Evolutionary conservation across 2,329 filamentous ascomycete genomes (phyloP).

Genomic region (Colletotrichum graminicola): DNA sequence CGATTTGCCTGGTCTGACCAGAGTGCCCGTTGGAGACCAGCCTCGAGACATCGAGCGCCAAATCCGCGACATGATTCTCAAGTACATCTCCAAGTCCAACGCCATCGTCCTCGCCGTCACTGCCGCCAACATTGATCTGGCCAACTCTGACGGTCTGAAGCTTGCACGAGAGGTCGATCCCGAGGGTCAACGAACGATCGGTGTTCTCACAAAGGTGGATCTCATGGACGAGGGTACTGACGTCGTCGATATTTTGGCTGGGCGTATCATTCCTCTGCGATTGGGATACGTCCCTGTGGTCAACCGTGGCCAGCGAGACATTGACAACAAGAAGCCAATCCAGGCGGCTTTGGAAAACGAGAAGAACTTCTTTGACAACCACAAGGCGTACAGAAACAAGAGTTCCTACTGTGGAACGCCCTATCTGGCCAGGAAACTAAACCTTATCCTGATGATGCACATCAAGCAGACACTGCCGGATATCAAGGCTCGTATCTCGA

Average conservation of each 20-base stretch:
- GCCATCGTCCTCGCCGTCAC: conserved; percentile 98
- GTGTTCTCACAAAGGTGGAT: conserved; percentile 98
- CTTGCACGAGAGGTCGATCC: conserved; percentile 96
- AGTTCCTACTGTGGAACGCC: conserved; percentile 98
- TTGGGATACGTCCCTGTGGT: conserved; percentile 97
- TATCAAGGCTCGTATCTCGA: conserved; percentile 97
- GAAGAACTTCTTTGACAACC: conserved; percentile 97
- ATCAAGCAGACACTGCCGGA: conserved; percentile 99
- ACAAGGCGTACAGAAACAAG: conserved; percentile 99
- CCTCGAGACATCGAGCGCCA: conserved; percentile 96
- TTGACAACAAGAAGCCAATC: conserved; percentile 98
- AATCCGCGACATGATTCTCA: conserved; percentile 97
- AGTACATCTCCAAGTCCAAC: conserved; percentile 98
- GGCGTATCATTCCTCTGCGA: conserved; percentile 94
- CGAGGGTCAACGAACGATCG: conserved; percentile 96
- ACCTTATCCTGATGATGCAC: conserved; percentile 99
- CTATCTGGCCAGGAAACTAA: conserved; percentile 95
- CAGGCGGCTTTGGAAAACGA: conserved; percentile 91
- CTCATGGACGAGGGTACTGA: conserved; percentile 99
- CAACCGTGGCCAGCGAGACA: conserved; percentile 97
- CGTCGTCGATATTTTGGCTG: conserved; percentile 97
- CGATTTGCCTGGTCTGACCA: conserved; percentile 95
- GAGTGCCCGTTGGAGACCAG: conserved; percentile 96
- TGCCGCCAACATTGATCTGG: conserved; percentile 96
- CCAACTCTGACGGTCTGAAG: conserved; percentile 98